These are phyloP conservation scores for Gryganskiella cystojenkinii DNA, from an alignment of 192 early-diverging fungal species.

Conservation along the genomic window DNA sequence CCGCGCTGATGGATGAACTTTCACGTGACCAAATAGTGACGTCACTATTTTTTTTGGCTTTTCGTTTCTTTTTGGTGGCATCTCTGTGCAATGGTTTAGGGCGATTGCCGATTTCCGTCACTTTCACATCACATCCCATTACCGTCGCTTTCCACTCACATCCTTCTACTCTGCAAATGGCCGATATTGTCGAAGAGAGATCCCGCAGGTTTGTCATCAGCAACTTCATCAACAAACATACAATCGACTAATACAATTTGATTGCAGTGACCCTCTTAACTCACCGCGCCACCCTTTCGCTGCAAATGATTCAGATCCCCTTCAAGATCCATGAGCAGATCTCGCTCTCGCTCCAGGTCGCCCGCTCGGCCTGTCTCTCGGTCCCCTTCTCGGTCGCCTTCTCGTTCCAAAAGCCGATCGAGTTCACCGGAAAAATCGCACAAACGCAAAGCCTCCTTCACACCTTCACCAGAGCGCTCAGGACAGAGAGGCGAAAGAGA, in stretches of 20 bases:
- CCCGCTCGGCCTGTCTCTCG: constrained; percentile 24
- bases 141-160: no score
- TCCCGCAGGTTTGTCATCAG: neutral
- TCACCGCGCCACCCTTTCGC: constrained; percentile 19
- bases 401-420: constrained; percentile 15
- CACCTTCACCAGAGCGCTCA: constrained; percentile 25
- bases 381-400: constrained; percentile 19
- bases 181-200: no score
- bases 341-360: constrained; percentile 23
- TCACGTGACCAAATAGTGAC: no score
- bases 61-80: no score
- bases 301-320: constrained; percentile 10
- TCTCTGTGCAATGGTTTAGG: no score
- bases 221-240: neutral
- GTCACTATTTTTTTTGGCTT: no score
- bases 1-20: no score
- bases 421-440: constrained; percentile 9
- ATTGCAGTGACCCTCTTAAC: no score
- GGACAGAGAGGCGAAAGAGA: constrained; percentile 8
- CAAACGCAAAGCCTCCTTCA: constrained; percentile 36
- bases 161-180: no score
- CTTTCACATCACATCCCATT: no score
- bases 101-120: no score
- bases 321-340: constrained; percentile 37
- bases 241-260: no score